Evolutionary conservation across 2,329 filamentous ascomycete genomes (phyloP), one percentile per base, ranked within the genome.

Genomic region (Paracorniculantispora psalliotae): DNA sequence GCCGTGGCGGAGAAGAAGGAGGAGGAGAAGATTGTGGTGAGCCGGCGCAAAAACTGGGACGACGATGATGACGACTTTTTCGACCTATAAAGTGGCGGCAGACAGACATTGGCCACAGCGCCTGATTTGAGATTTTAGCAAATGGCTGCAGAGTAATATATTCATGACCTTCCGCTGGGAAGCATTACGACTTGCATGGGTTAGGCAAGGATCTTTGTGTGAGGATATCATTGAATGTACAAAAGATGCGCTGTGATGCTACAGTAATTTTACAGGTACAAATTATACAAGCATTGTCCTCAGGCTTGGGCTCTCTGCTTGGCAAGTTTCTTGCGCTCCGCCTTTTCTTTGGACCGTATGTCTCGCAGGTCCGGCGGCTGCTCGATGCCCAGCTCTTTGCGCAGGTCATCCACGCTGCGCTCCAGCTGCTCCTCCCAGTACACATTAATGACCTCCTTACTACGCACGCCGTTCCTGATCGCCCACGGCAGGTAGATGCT

Each of bases 381-480:
- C 77, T 97, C 91, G 57, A 99, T 92, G 2, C 90, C 87, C 66
- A 99, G 71, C 70, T 92, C 82, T 4, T 69, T 72, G 64, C 94
- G 82, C 71, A 99, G 70, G 64, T 87, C 89, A 54, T 85, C 81
- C 26, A 96, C 90, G 72, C 96, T 88, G 59, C 86, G 90, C 76
- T 92, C 88, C 65, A 99, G 75, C 76, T 93, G 84, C 78, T 97
- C 91, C 75, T 99, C 94, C 94, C 94, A 99, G 71, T 96, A 99
- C 1, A 99, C 87, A 72, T 97, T 97, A 65, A 99, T 92, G 35
- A 97, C 79, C 69, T 96, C 90, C 67, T 89, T 85, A 50, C 86
- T 82, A 58, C 82, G 77, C 63, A 91, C 72, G 15, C 94, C 94
- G 72, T 96, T 97, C 57, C 84, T 78, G 47, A 97, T 74, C 37